phyloP scores from a whole-genome alignment of 768 basidiomycete species.

The Neoboletus subvelutipes region DNA sequence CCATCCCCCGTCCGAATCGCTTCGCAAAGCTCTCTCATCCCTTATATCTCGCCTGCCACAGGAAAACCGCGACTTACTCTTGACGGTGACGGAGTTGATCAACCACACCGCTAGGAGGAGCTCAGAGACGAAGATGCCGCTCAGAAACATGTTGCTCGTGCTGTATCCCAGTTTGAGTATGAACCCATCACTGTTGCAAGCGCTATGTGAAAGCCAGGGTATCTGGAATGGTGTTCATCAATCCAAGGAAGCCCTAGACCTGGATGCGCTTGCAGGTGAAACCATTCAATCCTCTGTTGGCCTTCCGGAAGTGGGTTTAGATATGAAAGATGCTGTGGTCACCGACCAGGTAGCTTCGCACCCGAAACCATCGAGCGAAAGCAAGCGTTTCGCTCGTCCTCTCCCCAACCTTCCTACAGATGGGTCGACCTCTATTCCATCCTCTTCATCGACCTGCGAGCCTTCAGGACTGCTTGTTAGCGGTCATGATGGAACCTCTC shows the following conservation, averaged over 20 bases:
- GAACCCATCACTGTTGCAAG: slow-evolving; percentile 68
- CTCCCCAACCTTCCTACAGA: slow-evolving; percentile 27
- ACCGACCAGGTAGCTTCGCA: neutral
- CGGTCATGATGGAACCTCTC: neutral
- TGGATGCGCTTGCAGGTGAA: slow-evolving; percentile 2
- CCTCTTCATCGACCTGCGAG: slow-evolving; percentile 7
- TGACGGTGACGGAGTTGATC: slow-evolving; percentile 80
- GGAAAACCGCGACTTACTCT: slow-evolving; percentile 82
- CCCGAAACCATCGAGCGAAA: slow-evolving; percentile 9
- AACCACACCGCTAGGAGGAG: slow-evolving; percentile 66
- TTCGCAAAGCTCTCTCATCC: slow-evolving; percentile 56
- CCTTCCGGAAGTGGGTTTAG: neutral
- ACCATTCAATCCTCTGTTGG: neutral
- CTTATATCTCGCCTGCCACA: slow-evolving; percentile 69
- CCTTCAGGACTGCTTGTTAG: neutral
- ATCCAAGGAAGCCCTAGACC: slow-evolving; percentile 4
- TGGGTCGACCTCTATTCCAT: neutral
- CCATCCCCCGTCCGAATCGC: slow-evolving; percentile 58
- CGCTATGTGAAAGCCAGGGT: slow-evolving; percentile 66
- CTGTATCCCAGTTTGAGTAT: slow-evolving; percentile 86
- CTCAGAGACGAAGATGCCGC: slow-evolving; percentile 86
- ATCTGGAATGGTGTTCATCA: slow-evolving; percentile 52
- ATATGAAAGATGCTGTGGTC: neutral
- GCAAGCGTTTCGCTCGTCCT: slow-evolving; percentile 21
- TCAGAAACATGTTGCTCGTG: slow-evolving; percentile 84